A percentile compares a stretch with the other conserved stretches of the same genome.
phyloP scores from a whole-genome alignment of 352 stramenopile genomes.

The Globisporangium irregulare region DNA sequence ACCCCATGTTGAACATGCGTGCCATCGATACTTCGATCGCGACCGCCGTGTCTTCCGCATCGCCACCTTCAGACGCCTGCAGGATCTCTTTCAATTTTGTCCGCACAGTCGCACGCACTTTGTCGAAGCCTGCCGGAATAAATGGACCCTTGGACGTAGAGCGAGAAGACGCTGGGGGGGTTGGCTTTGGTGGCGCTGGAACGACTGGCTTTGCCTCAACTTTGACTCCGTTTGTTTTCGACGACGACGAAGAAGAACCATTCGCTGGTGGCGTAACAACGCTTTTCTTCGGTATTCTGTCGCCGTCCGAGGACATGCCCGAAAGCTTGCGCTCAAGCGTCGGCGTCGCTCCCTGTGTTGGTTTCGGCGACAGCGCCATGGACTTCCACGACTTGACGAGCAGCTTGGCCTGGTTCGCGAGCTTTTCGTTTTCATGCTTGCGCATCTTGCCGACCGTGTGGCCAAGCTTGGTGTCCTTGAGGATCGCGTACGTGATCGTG shows the following conservation, averaged over 20 bases:
- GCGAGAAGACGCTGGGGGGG: background rate
- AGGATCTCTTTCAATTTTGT: constrained; percentile 82
- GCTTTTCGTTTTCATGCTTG: constrained; percentile 84
- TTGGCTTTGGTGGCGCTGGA: background rate
- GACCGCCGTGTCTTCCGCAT: constrained; percentile 50
- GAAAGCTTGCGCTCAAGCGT: constrained; percentile 32
- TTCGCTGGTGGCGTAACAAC: constrained; percentile 12
- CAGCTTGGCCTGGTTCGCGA: constrained; percentile 67
- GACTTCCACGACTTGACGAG: constrained; percentile 89
- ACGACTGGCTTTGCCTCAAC: constrained; percentile 1
- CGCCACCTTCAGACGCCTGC: constrained; percentile 44
- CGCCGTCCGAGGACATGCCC: constrained; percentile 24
- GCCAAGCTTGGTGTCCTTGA: constrained; percentile 85
- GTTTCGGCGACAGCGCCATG: constrained; percentile 69
- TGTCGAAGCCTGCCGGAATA: constrained; percentile 70
- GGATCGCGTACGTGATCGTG: constrained; percentile 56
- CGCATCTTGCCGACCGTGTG: constrained; percentile 86
- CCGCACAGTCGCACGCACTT: constrained; percentile 70
- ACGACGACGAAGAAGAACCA: constrained; percentile 5
- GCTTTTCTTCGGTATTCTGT: constrained; percentile 30
- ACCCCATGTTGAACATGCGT: constrained; percentile 62
- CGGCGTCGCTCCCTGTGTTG: constrained; percentile 4
- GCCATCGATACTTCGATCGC: constrained; percentile 79
- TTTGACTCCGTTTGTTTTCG: constrained; percentile 28
- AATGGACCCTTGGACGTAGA: constrained; percentile 26